Conservation (phyloP, 768 basidiomycete species). For the Pleurotus ostreatus region DNA sequence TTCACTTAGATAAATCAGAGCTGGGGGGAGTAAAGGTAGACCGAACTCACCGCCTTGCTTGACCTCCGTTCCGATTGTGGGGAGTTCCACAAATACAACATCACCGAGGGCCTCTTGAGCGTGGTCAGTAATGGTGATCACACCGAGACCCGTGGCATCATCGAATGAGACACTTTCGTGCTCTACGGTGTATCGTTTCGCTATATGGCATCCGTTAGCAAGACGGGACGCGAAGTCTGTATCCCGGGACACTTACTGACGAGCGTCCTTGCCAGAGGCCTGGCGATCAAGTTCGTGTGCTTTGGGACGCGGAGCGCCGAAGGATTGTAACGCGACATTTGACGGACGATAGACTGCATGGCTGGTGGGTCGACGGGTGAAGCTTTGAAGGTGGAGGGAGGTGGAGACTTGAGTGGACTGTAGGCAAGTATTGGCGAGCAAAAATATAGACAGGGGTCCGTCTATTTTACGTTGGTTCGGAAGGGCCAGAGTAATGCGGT, state of each 20-base stretch:
- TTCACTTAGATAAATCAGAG: too few species aligned
- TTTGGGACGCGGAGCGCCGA: conserved; percentile 18
- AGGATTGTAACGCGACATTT: conserved; percentile 14
- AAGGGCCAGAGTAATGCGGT: conserved; percentile 1
- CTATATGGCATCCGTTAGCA: conserved; percentile 27
- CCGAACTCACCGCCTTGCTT: conserved; percentile 65
- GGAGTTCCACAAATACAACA: conserved; percentile 95
- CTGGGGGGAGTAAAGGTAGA: too few species aligned
- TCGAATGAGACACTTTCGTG: conserved; percentile 88
- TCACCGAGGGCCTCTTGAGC: conserved; percentile 92
- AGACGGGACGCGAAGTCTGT: too few species aligned
- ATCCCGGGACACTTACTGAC: conserved; percentile 47
- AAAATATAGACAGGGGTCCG: neutral
- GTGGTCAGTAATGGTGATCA: conserved; percentile 84
- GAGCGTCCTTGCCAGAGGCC: conserved; percentile 33
- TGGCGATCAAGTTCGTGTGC: conserved; percentile 27
- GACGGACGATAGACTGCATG: conserved; percentile 13
- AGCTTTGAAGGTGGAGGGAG: too few species aligned
- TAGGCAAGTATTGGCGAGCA: neutral
- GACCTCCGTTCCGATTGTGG: conserved; percentile 56
- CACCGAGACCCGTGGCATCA: conserved; percentile 70
- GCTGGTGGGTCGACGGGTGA: neutral
- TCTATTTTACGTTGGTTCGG: neutral
- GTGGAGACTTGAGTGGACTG: neutral
- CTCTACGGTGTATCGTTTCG: conserved; percentile 77